Evolutionary conservation across 331 rosid genomes (phyloP).

Genomic region (Malus hybrid): DNA sequence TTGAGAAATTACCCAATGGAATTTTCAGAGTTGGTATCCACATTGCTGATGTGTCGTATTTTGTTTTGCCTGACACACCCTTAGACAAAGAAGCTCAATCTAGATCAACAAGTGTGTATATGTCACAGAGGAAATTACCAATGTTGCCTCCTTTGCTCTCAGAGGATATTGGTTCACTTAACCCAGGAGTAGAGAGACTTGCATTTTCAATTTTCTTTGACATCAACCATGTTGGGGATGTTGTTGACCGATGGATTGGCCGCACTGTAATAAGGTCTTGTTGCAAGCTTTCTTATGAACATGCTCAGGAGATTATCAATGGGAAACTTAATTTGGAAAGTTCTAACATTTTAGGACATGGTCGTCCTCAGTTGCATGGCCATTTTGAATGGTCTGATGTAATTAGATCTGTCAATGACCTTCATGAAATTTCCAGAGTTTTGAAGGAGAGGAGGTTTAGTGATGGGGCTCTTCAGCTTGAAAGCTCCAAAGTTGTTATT

Average conservation of each 20-base stretch:
- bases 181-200: conserved; percentile 80
- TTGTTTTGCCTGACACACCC: conserved; percentile 62
- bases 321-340: conserved; percentile 27
- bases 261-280: conserved; percentile 77
- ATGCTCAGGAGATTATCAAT: conserved; percentile 66
- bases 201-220: conserved; percentile 73
- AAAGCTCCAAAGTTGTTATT: conserved; percentile 44
- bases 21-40: conserved; percentile 81
- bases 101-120: conserved; percentile 73
- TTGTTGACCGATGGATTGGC: conserved; percentile 67
- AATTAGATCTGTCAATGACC: conserved; percentile 49
- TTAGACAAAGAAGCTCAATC: conserved; percentile 62
- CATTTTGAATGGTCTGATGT: conserved; percentile 62
- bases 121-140: conserved; percentile 55
- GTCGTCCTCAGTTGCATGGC: conserved; percentile 51
- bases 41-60: conserved; percentile 83
- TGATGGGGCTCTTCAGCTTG: conserved; percentile 75
- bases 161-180: conserved; percentile 68
- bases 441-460: conserved; percentile 58
- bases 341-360: conserved; percentile 15
- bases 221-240: conserved; percentile 48
- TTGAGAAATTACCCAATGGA: conserved; percentile 59
- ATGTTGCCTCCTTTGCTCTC: conserved; percentile 75
- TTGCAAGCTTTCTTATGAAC: conserved; percentile 83
- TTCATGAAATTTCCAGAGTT: conserved; percentile 44